These are phyloP conservation scores for Calonectria pauciramosa DNA, from an alignment of 2,329 filamentous ascomycete species.

Conservation along the genomic window DNA sequence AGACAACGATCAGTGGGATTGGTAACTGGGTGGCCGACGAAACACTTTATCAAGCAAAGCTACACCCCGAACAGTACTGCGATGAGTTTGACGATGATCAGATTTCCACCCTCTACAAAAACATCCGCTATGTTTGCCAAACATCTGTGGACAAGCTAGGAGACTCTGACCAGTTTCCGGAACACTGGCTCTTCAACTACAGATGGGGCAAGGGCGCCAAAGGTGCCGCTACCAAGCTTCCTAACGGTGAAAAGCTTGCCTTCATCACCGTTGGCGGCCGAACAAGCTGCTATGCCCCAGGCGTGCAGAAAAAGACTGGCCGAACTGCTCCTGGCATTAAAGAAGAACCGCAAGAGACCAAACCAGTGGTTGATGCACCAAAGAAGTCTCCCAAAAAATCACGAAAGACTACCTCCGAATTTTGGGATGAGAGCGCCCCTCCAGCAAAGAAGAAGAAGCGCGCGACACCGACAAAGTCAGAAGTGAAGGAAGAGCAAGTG, in stretches of 20 bases:
- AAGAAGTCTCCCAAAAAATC: conserved; percentile 44
- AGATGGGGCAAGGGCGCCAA: conserved; percentile 94
- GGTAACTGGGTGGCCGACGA: conserved; percentile 99
- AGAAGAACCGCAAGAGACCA: conserved; percentile 54
- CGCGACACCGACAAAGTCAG: conserved; percentile 30
- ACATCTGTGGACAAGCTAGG: conserved; percentile 83
- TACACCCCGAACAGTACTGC: conserved; percentile 95
- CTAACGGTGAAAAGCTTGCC: conserved; percentile 86
- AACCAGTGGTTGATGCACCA: conserved; percentile 36
- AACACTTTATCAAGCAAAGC: conserved; percentile 86
- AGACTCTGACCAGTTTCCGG: conserved; percentile 87
- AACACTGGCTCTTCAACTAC: conserved; percentile 89
- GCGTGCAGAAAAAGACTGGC: conserved; percentile 84
- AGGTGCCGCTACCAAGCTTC: conserved; percentile 74
- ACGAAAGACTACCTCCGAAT: conserved; percentile 39
- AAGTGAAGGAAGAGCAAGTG: conserved; percentile 47
- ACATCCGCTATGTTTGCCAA: conserved; percentile 83
- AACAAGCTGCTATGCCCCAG: conserved; percentile 90
- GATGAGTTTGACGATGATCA: conserved; percentile 82
- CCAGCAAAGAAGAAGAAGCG: conserved; percentile 48
- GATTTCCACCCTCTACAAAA: conserved; percentile 77
- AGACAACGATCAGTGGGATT: conserved; percentile 89
- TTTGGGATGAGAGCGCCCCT: conserved; percentile 40
- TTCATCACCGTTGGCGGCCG: conserved; percentile 92
- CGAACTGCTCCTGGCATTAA: conserved; percentile 58